These are phyloP conservation scores for Alternaria sp. DNA, from an alignment of 2,329 filamentous ascomycete genomes.

Conservation along the genomic window DNA sequence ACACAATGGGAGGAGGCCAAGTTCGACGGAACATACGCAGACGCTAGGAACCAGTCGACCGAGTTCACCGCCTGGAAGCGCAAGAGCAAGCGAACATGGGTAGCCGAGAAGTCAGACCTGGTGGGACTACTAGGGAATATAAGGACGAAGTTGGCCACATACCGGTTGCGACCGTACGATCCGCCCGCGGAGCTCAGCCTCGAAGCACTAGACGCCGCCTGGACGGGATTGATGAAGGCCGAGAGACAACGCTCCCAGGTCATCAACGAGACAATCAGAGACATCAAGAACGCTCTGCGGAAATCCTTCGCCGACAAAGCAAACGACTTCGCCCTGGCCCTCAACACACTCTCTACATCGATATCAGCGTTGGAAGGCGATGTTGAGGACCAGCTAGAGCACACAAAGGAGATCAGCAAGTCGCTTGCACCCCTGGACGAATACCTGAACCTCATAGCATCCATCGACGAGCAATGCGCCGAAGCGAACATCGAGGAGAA, in stretches of 20 bases:
- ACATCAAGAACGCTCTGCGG: constrained; percentile 95
- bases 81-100: constrained; percentile 91
- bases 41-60: constrained; percentile 85
- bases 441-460: constrained; percentile 86
- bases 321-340: constrained; percentile 93
- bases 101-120: constrained; percentile 95
- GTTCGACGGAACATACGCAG: constrained; percentile 89
- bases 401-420: constrained; percentile 83
- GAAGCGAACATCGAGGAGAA: constrained; percentile 99
- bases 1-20: constrained; percentile 77
- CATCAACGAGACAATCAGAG: constrained; percentile 97
- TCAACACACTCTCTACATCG: constrained; percentile 92
- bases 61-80: constrained; percentile 90
- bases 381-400: constrained; percentile 89
- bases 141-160: constrained; percentile 97
- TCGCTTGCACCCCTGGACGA: constrained; percentile 89
- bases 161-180: constrained; percentile 87
- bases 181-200: constrained; percentile 83
- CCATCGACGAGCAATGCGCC: constrained; percentile 84
- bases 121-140: constrained; percentile 95
- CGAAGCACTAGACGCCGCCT: constrained; percentile 82
- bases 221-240: constrained; percentile 77
- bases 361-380: constrained; percentile 98
- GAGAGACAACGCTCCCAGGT: constrained; percentile 89
- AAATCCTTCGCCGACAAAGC: constrained; percentile 96